These are phyloP conservation scores for Boletus pseudopeckii DNA, from an alignment of 768 basidiomycete species.

Conservation along the genomic window DNA sequence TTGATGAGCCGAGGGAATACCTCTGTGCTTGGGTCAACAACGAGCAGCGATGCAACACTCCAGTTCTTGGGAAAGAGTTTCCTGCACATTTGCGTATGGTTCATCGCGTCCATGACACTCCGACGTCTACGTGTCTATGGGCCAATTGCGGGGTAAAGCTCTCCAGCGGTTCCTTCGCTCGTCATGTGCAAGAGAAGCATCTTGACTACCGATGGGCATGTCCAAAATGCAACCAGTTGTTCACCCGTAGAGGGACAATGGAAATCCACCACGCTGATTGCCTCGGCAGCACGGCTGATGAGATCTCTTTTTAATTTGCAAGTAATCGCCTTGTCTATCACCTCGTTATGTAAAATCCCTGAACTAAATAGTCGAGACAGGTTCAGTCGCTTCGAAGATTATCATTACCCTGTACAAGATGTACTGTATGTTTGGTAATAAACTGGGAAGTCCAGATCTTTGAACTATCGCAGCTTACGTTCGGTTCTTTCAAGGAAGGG, in stretches of 20 bases:
- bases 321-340: no score
- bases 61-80: background rate
- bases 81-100: background rate
- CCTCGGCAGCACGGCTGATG: no score
- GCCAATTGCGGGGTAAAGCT: background rate
- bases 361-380: background rate
- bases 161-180: background rate
- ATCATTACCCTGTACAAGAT: background rate
- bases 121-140: background rate
- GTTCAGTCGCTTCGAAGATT: background rate
- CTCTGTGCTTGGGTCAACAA: background rate
- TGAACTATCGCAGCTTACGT: background rate
- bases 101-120: background rate
- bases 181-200: background rate
- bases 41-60: background rate
- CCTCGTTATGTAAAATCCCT: no score
- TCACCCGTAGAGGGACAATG: no score
- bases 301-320: no score
- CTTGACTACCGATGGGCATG: background rate
- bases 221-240: no score
- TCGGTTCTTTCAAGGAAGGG: no score
- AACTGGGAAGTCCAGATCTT: background rate
- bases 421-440: no score
- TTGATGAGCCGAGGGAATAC: no score
- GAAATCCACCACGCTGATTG: no score